A percentile compares a stretch with the other conserved stretches of the same genome.
phyloP scores from a whole-genome alignment of 345 rosid genomes.

The Lepidium sativum region DNA sequence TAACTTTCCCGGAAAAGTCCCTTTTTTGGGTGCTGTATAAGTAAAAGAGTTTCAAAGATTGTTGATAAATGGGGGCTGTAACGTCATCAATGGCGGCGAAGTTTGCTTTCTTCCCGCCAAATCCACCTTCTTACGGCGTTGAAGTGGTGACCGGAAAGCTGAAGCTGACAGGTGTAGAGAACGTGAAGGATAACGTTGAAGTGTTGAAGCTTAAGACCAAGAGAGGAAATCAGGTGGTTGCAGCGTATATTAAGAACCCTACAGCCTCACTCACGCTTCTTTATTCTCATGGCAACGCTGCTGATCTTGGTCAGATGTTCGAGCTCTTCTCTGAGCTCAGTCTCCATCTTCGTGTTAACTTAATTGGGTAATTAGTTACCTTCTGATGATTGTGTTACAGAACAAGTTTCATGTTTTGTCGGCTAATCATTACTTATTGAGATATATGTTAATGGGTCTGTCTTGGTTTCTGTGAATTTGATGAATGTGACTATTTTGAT shows the following conservation, averaged over 20 bases:
- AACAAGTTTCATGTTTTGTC: neutral
- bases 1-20: neutral
- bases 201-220: slow-evolving; percentile 58
- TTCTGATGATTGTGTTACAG: too few relatives aligned
- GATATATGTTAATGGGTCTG: neutral
- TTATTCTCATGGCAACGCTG: slow-evolving; percentile 94
- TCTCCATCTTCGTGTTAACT: slow-evolving; percentile 69
- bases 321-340: slow-evolving; percentile 73
- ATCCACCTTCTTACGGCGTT: slow-evolving; percentile 71
- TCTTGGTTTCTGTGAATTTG: neutral
- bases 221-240: slow-evolving; percentile 79
- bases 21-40: neutral
- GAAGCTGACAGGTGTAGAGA: slow-evolving; percentile 43
- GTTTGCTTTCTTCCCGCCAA: slow-evolving; percentile 94
- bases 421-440: too few relatives aligned
- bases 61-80: slow-evolving; percentile 64
- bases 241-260: slow-evolving; percentile 69
- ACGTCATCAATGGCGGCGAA: slow-evolving; percentile 92
- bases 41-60: too few relatives aligned
- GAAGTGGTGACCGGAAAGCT: slow-evolving; percentile 44
- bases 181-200: slow-evolving; percentile 55
- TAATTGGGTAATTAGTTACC: too few relatives aligned
- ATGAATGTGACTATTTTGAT: neutral
- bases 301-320: slow-evolving; percentile 90
- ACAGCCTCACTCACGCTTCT: slow-evolving; percentile 66